These are phyloP conservation scores for Aspergillus wentii DNA, from an alignment of 495 filamentous ascomycete species.

Conservation along the genomic window DNA sequence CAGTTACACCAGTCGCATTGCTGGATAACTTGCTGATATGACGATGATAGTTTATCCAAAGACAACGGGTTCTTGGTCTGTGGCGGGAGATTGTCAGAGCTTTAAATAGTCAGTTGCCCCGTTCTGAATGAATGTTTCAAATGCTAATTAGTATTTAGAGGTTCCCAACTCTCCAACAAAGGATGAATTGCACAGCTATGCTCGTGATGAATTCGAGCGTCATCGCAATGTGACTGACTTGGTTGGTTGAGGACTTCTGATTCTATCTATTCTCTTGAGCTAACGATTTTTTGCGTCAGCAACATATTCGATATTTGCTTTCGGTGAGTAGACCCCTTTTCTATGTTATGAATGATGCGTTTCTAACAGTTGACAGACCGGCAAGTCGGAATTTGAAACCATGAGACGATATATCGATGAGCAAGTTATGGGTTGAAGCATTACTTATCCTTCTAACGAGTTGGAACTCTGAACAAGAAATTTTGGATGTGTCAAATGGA, in stretches of 20 bases:
- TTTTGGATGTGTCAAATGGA: too few species aligned
- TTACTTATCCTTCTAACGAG: too few species aligned
- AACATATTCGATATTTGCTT: conserved; percentile 57
- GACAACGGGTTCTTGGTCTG: conserved; percentile 31
- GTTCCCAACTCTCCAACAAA: conserved; percentile 46
- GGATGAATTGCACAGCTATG: conserved; percentile 65
- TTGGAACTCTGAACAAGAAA: too few species aligned
- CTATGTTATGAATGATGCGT: not conserved
- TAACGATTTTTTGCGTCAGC: conserved; percentile 20
- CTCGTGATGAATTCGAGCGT: conserved; percentile 70
- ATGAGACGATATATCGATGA: conserved; percentile 55
- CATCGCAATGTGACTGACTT: conserved; percentile 66
- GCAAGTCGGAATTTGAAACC: conserved; percentile 57
- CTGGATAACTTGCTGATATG: conserved; percentile 10
- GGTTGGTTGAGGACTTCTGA: conserved; percentile 35
- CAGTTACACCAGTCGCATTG: conserved; percentile 5
- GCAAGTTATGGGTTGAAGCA: conserved; percentile 28
- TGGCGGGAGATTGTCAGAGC: conserved; percentile 38
- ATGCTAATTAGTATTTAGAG: conserved; percentile 15
- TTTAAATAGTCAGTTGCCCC: conserved; percentile 27
- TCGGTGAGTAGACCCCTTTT: conserved; percentile 30
- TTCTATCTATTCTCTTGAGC: not conserved
- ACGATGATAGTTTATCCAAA: conserved; percentile 33
- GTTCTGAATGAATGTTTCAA: not conserved
- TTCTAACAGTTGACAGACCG: conserved; percentile 31